Conservation (phyloP, 148 eudicot species). For the Spergularia bocconei region DNA sequence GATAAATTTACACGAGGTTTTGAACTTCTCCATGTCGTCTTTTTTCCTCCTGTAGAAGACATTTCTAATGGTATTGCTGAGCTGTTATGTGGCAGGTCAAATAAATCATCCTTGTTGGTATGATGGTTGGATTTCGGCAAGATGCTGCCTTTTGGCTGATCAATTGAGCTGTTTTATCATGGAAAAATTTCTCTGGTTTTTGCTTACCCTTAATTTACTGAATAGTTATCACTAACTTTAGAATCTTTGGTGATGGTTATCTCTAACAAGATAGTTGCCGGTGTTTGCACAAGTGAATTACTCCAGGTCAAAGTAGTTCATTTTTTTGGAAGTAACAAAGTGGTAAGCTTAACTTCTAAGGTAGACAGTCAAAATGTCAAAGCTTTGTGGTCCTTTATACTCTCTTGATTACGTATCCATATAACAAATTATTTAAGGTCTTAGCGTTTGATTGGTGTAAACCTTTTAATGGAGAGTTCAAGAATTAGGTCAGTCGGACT, state of each 20-base stretch:
- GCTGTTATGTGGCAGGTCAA: constrained; percentile 36
- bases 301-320: not conserved
- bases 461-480: too few relatives aligned
- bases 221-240: too few relatives aligned
- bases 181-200: not conserved
- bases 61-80: constrained; percentile 26
- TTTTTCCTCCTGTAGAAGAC: not conserved
- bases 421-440: too few relatives aligned
- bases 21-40: not conserved
- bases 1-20: not conserved
- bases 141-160: constrained; percentile 34
- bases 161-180: not conserved
- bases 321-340: not conserved
- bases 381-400: not conserved
- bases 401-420: too few relatives aligned
- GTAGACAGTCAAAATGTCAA: not conserved
- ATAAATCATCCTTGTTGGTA: constrained; percentile 18
- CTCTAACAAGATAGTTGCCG: not conserved
- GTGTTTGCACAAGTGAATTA: not conserved
- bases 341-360: not conserved
- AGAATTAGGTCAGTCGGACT: too few relatives aligned
- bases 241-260: not conserved
- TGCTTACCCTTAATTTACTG: not conserved
- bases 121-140: constrained; percentile 27
- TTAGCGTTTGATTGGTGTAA: too few relatives aligned